These are phyloP conservation scores for Geosmithia morbida DNA, from an alignment of 2,329 filamentous ascomycete species.

Conservation along the genomic window DNA sequence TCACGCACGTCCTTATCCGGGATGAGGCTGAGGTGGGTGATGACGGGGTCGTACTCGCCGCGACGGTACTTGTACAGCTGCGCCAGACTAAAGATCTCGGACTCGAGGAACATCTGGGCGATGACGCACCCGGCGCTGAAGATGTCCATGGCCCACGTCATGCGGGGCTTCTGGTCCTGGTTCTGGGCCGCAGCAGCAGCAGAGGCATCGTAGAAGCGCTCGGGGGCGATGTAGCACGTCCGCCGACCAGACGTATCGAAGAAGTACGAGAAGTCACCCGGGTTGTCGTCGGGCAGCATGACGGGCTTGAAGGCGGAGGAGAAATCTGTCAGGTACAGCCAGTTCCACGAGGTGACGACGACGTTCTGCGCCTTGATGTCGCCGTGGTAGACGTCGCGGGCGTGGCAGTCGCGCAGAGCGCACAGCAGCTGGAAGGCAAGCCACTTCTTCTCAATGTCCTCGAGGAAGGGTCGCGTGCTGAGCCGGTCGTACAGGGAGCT, in stretches of 20 bases:
- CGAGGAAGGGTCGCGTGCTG: slow-evolving; percentile 88
- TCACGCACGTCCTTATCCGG: slow-evolving; percentile 77
- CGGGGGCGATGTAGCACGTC: slow-evolving; percentile 90
- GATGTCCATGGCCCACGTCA: slow-evolving; percentile 93
- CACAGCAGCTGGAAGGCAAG: slow-evolving; percentile 90
- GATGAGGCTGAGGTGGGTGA: slow-evolving; percentile 70
- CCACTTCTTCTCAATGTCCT: slow-evolving; percentile 99
- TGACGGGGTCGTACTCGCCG: slow-evolving; percentile 80
- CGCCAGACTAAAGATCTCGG: slow-evolving; percentile 93
- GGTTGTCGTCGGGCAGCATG: slow-evolving; percentile 88
- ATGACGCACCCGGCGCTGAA: slow-evolving; percentile 97
- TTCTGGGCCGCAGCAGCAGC: slow-evolving; percentile 22
- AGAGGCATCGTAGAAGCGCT: slow-evolving; percentile 52
- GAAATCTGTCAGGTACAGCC: slow-evolving; percentile 96
- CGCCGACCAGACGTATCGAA: slow-evolving; percentile 86
- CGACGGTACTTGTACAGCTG: slow-evolving; percentile 91
- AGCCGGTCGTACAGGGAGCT: slow-evolving; percentile 95
- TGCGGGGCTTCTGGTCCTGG: slow-evolving; percentile 41
- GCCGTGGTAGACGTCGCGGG: slow-evolving; percentile 80
- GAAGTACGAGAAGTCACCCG: slow-evolving; percentile 93
- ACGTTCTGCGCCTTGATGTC: slow-evolving; percentile 99
- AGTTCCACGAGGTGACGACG: slow-evolving; percentile 97
- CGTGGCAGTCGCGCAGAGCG: slow-evolving; percentile 81
- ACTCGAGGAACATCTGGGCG: slow-evolving; percentile 87
- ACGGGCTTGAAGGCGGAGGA: slow-evolving; percentile 92